Evolutionary conservation across 2,329 filamentous ascomycete genomes (phyloP).

Genomic region (Colletotrichum abscissum): DNA sequence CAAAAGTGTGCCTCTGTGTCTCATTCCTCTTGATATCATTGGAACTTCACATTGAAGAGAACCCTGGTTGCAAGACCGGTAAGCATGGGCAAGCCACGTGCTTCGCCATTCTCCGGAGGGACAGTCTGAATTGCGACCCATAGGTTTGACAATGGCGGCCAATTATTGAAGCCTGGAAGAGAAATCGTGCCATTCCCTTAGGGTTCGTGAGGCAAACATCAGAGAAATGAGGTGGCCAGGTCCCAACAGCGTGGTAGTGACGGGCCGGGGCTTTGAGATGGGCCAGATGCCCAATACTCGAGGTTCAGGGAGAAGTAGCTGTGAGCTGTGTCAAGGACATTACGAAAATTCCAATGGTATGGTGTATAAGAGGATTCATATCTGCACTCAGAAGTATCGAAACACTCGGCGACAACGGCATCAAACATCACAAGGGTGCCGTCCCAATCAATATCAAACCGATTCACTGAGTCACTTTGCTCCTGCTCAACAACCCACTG

Average conservation of each 20-base stretch:
- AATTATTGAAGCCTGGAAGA: conserved; percentile 37
- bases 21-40: background rate
- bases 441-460: background rate
- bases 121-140: background rate
- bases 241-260: background rate
- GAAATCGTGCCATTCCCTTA: conserved; percentile 20
- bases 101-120: conserved; percentile 10
- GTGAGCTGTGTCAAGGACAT: background rate
- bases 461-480: background rate
- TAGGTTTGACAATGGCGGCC: conserved; percentile 40
- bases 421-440: background rate
- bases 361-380: conserved; percentile 17
- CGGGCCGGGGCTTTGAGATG: background rate
- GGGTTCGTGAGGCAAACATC: conserved; percentile 7
- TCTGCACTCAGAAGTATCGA: background rate
- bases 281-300: background rate
- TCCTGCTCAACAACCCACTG: background rate
- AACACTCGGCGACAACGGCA: background rate
- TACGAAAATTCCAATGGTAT: background rate
- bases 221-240: conserved; percentile 24
- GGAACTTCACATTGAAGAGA: background rate
- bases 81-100: conserved; percentile 34
- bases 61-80: background rate
- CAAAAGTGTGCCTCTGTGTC: conserved; percentile 20
- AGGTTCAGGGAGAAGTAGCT: background rate